phyloP scores from a whole-genome alignment of 148 eudicot species.

The Beta vulgaris region DNA sequence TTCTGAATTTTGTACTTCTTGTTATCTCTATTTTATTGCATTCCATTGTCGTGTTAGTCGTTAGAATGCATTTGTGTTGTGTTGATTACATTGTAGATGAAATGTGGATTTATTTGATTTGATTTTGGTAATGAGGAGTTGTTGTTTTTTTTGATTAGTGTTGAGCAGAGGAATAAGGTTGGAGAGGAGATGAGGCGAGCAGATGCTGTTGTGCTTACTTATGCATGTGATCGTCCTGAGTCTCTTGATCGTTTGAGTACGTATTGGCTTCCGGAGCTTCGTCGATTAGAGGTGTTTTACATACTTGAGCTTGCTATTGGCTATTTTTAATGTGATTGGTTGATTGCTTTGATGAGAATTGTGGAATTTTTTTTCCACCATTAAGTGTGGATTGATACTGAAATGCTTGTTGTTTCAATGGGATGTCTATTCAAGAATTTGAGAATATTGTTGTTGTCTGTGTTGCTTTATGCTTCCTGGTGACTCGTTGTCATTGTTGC shows the following conservation, averaged over 20 bases:
- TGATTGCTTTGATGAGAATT: slow-evolving; percentile 4
- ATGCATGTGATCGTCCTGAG: slow-evolving; percentile 81
- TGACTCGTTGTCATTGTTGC: background rate
- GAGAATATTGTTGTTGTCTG: background rate
- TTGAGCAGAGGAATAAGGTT: slow-evolving; percentile 62
- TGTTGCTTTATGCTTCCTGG: too few species aligned
- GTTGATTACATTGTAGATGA: background rate
- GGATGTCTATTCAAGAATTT: background rate
- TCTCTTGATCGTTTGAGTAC: slow-evolving; percentile 79
- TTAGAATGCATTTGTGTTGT: background rate
- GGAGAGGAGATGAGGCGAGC: slow-evolving; percentile 75
- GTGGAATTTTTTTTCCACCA: background rate
- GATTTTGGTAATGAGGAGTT: background rate
- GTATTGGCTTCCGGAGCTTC: slow-evolving; percentile 94
- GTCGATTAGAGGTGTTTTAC: slow-evolving; percentile 64
- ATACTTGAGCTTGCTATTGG: background rate
- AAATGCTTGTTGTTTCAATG: background rate
- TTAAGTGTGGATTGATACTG: background rate
- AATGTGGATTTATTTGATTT: background rate
- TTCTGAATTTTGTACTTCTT: background rate
- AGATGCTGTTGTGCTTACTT: slow-evolving; percentile 92
- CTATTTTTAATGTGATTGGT: background rate
- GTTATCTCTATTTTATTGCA: background rate
- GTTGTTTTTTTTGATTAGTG: slow-evolving; percentile 30
- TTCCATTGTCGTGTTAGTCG: background rate